Evolutionary conservation across 2,329 filamentous ascomycete species (phyloP).

Genomic region (Trichoderma sp.): DNA sequence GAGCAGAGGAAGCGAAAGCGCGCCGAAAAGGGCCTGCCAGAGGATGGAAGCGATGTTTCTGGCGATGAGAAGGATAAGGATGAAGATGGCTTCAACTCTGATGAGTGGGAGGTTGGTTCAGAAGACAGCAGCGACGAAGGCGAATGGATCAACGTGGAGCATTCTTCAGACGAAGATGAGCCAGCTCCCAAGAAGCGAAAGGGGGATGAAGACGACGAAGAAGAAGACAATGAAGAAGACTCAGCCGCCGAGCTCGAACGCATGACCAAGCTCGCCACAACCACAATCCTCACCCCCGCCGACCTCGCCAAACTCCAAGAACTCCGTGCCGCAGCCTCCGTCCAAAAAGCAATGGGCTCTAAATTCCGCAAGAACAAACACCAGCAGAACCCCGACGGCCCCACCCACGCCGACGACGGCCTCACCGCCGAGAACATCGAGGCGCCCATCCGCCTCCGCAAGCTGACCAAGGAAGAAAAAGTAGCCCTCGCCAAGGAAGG

Average conservation of each 20-base stretch:
- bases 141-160: slow-evolving; percentile 91
- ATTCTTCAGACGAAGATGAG: slow-evolving; percentile 72
- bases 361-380: slow-evolving; percentile 40
- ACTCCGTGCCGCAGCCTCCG: slow-evolving; percentile 69
- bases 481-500: slow-evolving; percentile 79
- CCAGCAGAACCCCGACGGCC: slow-evolving; percentile 42
- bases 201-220: slow-evolving; percentile 28
- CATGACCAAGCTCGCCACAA: slow-evolving; percentile 79
- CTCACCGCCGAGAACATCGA: slow-evolving; percentile 91
- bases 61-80: slow-evolving; percentile 57
- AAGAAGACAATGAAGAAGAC: slow-evolving; percentile 39
- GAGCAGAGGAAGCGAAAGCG: slow-evolving; percentile 76
- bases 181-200: slow-evolving; percentile 52
- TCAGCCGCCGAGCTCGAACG: slow-evolving; percentile 46
- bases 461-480: slow-evolving; percentile 85
- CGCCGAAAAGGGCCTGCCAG: slow-evolving; percentile 64
- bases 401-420: slow-evolving; percentile 79
- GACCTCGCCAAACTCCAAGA: slow-evolving; percentile 94
- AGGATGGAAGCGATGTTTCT: slow-evolving; percentile 55
- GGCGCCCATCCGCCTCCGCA: slow-evolving; percentile 75
- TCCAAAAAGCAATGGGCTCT: slow-evolving; percentile 60
- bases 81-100: slow-evolving; percentile 53
- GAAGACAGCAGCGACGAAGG: slow-evolving; percentile 67
- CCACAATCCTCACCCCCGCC: slow-evolving; percentile 88
- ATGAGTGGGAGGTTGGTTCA: slow-evolving; percentile 61